Evolutionary conservation across 192 early-diverging fungal species (phyloP).

Genomic region (Coemansia sp.): DNA sequence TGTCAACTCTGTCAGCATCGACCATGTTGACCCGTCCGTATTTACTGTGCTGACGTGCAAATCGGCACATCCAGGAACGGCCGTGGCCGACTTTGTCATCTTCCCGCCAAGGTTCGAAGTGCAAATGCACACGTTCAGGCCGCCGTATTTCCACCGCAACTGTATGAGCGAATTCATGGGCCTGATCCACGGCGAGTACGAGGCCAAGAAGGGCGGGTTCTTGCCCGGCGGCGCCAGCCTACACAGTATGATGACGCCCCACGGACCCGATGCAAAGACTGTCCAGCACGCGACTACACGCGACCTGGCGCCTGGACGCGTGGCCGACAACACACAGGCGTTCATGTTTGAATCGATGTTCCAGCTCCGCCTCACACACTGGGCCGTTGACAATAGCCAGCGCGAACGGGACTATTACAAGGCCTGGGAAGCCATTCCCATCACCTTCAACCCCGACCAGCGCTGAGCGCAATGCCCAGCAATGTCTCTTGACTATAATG

Average conservation of each 20-base stretch:
- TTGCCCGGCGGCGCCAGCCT: conserved; percentile 83
- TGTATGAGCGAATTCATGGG: conserved; percentile 99
- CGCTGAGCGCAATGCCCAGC: not conserved
- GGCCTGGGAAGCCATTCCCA: conserved; percentile 70
- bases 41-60: conserved; percentile 93
- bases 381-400: conserved; percentile 69
- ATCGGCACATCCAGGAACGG: conserved; percentile 76
- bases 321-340: conserved; percentile 77
- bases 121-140: conserved; percentile 84
- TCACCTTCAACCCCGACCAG: conserved; percentile 37
- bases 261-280: conserved; percentile 82
- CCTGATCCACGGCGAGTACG: conserved; percentile 84
- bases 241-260: conserved; percentile 81
- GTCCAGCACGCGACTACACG: conserved; percentile 67
- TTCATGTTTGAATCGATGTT: conserved; percentile 94
- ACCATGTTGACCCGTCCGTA: conserved; percentile 94
- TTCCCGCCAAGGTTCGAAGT: conserved; percentile 96
- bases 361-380: conserved; percentile 72
- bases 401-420: conserved; percentile 83
- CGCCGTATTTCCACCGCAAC: conserved; percentile 97
- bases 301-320: conserved; percentile 68
- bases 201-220: conserved; percentile 89
- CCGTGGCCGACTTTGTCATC: conserved; percentile 91
- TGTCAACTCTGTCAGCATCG: conserved; percentile 79
- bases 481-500: not conserved